phyloP scores from a whole-genome alignment of 345 rosid species.

The Cardamine resedifolia region DNA sequence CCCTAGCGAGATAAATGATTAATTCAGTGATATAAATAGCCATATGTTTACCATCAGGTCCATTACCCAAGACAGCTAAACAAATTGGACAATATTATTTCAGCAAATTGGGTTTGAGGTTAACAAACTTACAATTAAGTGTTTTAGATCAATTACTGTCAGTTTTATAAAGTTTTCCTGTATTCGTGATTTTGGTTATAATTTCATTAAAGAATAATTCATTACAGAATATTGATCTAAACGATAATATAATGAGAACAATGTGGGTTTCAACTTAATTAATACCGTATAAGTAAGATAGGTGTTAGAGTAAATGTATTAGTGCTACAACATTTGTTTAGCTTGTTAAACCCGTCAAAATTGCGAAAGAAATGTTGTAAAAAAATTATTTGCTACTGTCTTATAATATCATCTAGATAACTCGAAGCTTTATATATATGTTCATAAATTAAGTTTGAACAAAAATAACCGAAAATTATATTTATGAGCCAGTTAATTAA shows the following conservation, averaged over 20 bases:
- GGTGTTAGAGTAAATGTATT: background rate
- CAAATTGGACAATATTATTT: background rate
- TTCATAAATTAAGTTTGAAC: background rate
- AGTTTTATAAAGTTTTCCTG: background rate
- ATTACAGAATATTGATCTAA: no score
- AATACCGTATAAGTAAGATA: background rate
- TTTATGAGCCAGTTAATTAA: background rate
- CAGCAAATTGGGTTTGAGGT: background rate
- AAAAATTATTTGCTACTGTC: background rate
- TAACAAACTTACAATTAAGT: background rate
- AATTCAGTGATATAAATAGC: background rate
- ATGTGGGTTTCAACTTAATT: background rate
- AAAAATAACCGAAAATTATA: background rate
- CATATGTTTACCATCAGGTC: background rate
- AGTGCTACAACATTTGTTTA: no score
- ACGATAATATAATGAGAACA: background rate
- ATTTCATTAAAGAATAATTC: background rate
- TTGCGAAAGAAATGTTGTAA: background rate
- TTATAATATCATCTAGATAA: background rate
- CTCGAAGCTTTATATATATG: background rate
- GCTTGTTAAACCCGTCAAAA: background rate
- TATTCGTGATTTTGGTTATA: background rate
- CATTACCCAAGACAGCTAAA: background rate
- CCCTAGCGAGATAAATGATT: slow-evolving; percentile 25
- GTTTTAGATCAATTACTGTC: background rate